Evolutionary conservation across 148 eudicot species (phyloP).

Genomic region (Fagopyrum tataricum): DNA sequence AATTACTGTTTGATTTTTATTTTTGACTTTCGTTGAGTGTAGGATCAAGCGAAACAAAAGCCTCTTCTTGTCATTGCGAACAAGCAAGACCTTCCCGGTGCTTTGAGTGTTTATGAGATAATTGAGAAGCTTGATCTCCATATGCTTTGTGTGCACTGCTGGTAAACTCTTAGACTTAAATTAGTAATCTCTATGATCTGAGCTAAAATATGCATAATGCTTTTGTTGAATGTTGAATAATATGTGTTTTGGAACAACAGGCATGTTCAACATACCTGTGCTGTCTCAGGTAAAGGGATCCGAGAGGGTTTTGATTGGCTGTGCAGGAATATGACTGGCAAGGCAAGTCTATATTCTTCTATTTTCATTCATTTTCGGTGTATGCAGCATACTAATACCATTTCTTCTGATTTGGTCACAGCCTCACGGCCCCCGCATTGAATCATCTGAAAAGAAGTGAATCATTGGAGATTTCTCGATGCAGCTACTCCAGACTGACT

Average conservation of each 20-base stretch:
- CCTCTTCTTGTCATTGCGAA: constrained; percentile 10
- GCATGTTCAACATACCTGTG: constrained; percentile 12
- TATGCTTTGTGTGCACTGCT: constrained; percentile 2
- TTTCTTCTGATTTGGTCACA: not conserved
- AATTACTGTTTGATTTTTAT: not conserved
- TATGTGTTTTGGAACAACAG: constrained; percentile 6
- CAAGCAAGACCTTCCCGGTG: constrained; percentile 6
- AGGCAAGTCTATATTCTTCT: constrained; percentile 5
- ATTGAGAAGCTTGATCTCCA: constrained; percentile 9
- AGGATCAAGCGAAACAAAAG: constrained; percentile 1
- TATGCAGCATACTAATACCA: not conserved
- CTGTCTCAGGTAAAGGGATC: constrained; percentile 3
- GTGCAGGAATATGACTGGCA: constrained; percentile 3
- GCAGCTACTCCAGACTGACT: not conserved
- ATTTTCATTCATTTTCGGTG: not conserved
- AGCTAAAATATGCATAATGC: not conserved
- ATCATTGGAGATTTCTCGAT: not conserved
- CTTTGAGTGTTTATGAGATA: constrained; percentile 5
- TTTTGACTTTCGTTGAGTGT: not conserved
- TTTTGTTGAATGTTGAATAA: not conserved
- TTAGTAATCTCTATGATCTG: not conserved
- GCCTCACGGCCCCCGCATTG: not conserved
- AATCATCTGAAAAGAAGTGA: not conserved
- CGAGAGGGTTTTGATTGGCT: constrained; percentile 6
- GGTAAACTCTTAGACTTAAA: not conserved